Evolutionary conservation across 2,329 filamentous ascomycete species (phyloP), one percentile per base, ranked within the genome.

Genomic region (Fusarium agapanthi): DNA sequence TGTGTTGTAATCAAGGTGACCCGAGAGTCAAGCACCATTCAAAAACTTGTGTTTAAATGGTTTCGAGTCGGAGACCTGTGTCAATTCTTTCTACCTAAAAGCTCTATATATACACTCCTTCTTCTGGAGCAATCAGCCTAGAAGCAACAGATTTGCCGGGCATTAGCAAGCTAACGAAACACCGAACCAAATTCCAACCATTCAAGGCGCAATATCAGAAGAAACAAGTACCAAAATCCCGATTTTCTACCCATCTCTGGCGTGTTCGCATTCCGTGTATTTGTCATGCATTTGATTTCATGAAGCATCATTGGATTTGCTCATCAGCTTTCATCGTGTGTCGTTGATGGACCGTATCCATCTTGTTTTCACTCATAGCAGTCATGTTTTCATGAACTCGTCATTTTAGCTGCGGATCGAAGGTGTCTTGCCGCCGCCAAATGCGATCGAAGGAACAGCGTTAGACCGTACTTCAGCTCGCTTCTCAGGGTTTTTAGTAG

Each of bases 401-500:
- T 24, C 20, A 20, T 40, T 35, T 60, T 63, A 77, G 57, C 73
- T 76, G 28, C 63, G 71, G 41, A 76, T 67, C 2, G 76, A 77
- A 53, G 75, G 68, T 3, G 74, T 59, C 67, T 76, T 77, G 34
- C 72, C 69, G 15, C 48, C 20, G 26, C 70, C 70, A 43, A 72
- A 72, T n/a, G 54, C 61, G 13, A 71, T 50, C 9, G 76, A 71
- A 18, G 75, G 63, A 9, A 65, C 43, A 65, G 73, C 71, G 55
- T 45, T 24, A 30, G 67, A 55, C 26, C 72, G 74, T 34, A 78
- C 69, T 62, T 78, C 76, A 20, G 80, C 81, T 38, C 75, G 76
- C 77, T 83, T 85, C 72, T 83, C 81, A 3, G 82, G 81, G 69
- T 85, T 85, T 74, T 81, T 79, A 22, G 83, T 84, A 14, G 83